Conservation (phyloP, 805 yeast species). For the Candida rishiriensis region DNA sequence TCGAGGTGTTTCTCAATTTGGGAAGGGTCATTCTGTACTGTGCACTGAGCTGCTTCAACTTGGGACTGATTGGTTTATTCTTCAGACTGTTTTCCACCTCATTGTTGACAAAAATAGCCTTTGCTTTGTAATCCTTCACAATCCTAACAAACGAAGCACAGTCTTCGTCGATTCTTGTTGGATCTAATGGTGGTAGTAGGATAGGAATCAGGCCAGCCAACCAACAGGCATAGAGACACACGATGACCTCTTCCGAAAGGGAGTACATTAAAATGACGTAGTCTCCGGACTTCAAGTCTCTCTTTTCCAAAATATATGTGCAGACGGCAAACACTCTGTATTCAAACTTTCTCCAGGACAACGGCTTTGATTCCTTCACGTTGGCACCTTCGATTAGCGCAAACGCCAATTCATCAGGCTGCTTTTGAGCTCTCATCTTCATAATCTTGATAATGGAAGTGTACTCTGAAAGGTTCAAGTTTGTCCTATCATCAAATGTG, state of each 20-base stretch:
- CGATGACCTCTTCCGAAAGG: conserved; percentile 78
- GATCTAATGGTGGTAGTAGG: conserved; percentile 68
- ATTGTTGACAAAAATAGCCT: conserved; percentile 69
- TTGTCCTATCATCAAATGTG: conserved; percentile 75
- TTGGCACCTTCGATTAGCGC: conserved; percentile 36
- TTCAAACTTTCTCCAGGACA: conserved; percentile 82
- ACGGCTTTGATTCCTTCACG: conserved; percentile 44
- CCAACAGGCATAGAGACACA: conserved; percentile 84
- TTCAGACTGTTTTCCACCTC: conserved; percentile 70
- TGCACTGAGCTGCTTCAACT: conserved; percentile 42
- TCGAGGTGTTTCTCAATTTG: conserved; percentile 62
- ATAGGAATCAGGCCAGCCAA: conserved; percentile 74
- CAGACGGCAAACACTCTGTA: conserved; percentile 71
- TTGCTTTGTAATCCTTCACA: conserved; percentile 65
- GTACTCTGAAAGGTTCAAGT: conserved; percentile 70
- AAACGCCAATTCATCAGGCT: conserved; percentile 79
- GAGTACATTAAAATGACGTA: conserved; percentile 79
- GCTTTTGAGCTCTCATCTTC: conserved; percentile 70
- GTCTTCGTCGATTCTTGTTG: conserved; percentile 62
- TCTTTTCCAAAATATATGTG: conserved; percentile 63
- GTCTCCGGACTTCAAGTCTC: conserved; percentile 61
- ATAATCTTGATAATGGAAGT: conserved; percentile 65
- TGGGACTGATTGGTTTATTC: conserved; percentile 58
- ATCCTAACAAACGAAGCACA: conserved; percentile 59
- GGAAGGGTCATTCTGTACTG: conserved; percentile 33